A percentile compares a stretch with the other conserved stretches of the same genome.
These are phyloP conservation scores for Neurospora cerealis DNA, from an alignment of 495 filamentous ascomycete genomes.

Conservation along the genomic window DNA sequence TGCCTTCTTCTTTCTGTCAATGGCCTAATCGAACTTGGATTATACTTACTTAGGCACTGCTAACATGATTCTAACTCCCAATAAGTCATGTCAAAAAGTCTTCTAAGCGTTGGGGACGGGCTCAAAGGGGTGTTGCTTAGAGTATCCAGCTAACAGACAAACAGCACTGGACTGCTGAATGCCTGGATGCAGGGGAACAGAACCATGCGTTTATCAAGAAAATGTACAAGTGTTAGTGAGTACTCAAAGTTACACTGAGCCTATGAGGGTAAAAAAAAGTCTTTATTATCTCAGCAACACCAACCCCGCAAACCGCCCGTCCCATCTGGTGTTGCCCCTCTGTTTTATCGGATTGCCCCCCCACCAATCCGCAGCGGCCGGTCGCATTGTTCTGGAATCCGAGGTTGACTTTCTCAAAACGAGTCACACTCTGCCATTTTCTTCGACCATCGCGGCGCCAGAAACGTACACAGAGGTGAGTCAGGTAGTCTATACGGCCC, in stretches of 20 bases:
- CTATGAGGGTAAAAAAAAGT: background rate
- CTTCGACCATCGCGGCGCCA: background rate
- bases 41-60: too few species aligned
- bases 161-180: background rate
- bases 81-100: too few species aligned
- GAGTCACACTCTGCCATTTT: conserved; percentile 19
- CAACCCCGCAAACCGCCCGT: conserved; percentile 17
- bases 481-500: background rate
- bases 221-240: background rate
- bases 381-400: background rate
- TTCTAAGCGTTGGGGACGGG: background rate
- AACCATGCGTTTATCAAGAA: background rate
- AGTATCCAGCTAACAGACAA: background rate
- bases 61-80: too few species aligned
- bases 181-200: background rate
- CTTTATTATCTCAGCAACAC: background rate
- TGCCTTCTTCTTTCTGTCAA: background rate
- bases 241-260: background rate
- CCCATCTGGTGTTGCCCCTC: background rate
- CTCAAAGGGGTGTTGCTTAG: background rate
- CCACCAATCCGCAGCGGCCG: background rate
- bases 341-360: background rate
- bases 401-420: background rate
- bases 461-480: background rate
- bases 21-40: too few species aligned